Conservation (phyloP, 2,329 filamentous ascomycete genomes). For the Colletotrichum eremochloae region DNA sequence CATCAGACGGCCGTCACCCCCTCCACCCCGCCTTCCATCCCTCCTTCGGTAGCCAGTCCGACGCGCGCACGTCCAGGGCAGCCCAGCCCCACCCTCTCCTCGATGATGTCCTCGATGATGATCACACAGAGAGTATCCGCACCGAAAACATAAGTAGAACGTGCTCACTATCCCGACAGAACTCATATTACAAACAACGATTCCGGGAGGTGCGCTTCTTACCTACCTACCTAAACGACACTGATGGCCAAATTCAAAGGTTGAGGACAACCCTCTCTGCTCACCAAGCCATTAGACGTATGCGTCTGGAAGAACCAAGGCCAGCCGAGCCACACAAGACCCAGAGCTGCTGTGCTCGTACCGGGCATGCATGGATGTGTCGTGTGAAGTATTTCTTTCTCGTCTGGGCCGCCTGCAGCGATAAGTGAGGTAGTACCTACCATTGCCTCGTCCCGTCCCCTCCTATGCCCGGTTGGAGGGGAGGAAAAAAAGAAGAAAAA, state of each 20-base stretch:
- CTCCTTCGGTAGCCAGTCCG: slow-evolving; percentile 16
- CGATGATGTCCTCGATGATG: neutral
- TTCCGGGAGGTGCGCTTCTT: too few species aligned
- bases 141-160: neutral
- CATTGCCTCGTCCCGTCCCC: neutral
- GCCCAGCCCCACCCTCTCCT: neutral
- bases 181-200: neutral
- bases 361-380: slow-evolving; percentile 2
- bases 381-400: neutral
- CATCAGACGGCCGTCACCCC: slow-evolving; percentile 10
- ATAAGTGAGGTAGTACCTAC: neutral
- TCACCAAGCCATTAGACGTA: neutral
- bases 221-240: neutral
- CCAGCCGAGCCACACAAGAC: neutral
- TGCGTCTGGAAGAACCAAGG: neutral
- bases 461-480: too few species aligned
- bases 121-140: too few species aligned
- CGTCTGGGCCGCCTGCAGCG: neutral
- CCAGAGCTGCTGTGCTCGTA: neutral
- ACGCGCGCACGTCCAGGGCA: neutral
- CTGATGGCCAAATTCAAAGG: too few species aligned
- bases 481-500: too few species aligned
- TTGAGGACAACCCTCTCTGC: neutral
- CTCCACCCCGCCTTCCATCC: slow-evolving; percentile 11
- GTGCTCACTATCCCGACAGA: slow-evolving; percentile 9